These are phyloP conservation scores for Baorangia bicolor DNA, from an alignment of 768 basidiomycete genomes.

Conservation along the genomic window DNA sequence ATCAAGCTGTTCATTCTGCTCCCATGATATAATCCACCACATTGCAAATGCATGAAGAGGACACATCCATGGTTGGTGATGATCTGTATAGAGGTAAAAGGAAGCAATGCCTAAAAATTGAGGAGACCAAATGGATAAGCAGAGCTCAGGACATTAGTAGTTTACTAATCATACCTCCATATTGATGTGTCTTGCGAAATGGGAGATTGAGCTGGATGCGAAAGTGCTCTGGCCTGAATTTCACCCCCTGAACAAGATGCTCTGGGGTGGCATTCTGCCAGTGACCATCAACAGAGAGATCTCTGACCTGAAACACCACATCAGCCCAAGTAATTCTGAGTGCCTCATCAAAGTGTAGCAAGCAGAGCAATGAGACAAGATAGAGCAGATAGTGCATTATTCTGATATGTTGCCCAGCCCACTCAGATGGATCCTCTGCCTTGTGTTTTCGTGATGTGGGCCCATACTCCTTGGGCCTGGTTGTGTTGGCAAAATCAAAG, in stretches of 20 bases:
- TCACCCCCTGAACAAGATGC: too few relatives aligned
- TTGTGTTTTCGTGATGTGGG: not conserved
- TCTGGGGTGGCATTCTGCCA: not conserved
- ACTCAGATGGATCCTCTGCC: too few relatives aligned
- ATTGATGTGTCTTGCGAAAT: not conserved
- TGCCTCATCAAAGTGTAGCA: not conserved
- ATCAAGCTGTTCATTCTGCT: too few relatives aligned
- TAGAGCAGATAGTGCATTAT: not conserved
- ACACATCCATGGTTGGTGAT: too few relatives aligned
- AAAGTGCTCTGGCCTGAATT: too few relatives aligned
- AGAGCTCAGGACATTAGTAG: too few relatives aligned
- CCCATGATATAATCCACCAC: too few relatives aligned
- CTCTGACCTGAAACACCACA: not conserved
- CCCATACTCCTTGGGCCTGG: not conserved
- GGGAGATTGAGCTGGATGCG: not conserved
- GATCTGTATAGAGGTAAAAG: too few relatives aligned
- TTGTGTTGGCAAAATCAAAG: not conserved
- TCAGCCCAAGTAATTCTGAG: not conserved
- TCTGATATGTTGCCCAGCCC: not conserved
- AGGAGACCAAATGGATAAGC: too few relatives aligned
- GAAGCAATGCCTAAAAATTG: too few relatives aligned
- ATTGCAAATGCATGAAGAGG: too few relatives aligned
- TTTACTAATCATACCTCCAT: too few relatives aligned
- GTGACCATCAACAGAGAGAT: not conserved
- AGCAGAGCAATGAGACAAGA: not conserved